Evolutionary conservation across 2,329 filamentous ascomycete genomes (phyloP), one percentile per base, ranked within the genome.

Genomic region (Aspergillus puulaauensis): DNA sequence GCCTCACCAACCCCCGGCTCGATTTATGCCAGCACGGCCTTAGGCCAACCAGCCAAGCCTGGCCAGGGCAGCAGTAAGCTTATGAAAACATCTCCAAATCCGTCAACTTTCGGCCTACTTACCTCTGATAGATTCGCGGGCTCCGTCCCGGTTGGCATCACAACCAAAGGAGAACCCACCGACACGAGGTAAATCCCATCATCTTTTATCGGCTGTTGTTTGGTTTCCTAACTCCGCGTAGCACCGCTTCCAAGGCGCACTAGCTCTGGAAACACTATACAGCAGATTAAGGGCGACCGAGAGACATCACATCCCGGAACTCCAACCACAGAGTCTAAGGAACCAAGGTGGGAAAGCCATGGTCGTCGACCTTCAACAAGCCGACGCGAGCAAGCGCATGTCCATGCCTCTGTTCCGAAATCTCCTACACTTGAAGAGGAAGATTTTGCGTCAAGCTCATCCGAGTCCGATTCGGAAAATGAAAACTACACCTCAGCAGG

Each of bases 1-100:
- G 68, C 77, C 3, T 77, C 76, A n/a, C 77, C 78, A 7, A 72
- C 65, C 9, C 74, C 75, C 3, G 74, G 72, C 8, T 80, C 79
- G 8, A 68, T 73, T 6, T 74, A 77, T 11, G 77, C 73, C 9
- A 80, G 77, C 52, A 63, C 66, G 23, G 74, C 75, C 24, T 62
- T 76, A 4, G 73, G 70, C 9, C 71, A 76, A 40, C 56, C 70
- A 4, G 68, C 72, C 62, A 65, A 61, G 21, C 33, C 43, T 9
- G 33, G 53, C 14, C 49, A 57, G 19, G 52, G 31, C 47, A 37
- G 49, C 17, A 57, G 47, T 52, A 41, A 24, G 59, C 15, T 9
- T 31, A 4, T 15, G 11, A 15, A 8, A 9, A 12, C 3, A 24
- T 4, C 15, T 27, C 9, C 6, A 21, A 12, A 21, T 17, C 5